Base-by-base conservation (phyloP, 768 basidiomycete species). In the Pilatotrama ljubarskyi region DNA sequence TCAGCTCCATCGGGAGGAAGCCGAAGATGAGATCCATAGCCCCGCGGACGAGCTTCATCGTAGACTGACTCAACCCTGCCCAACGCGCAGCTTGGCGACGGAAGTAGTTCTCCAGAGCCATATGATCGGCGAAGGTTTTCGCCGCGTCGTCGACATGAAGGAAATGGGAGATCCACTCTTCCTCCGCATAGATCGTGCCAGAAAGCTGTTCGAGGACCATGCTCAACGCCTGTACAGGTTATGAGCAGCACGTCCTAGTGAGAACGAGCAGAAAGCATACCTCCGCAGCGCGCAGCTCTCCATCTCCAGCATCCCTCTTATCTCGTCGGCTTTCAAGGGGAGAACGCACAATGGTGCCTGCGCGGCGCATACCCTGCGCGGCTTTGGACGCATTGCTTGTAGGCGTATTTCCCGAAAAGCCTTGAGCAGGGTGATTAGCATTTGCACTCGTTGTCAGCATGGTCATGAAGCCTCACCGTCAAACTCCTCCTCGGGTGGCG, bases 1-100 rank as follows among this genome's bases (percentile, higher is more conserved):
- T 92, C 61, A 98, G 58, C 70, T 96, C 95, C 1, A 80, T 78
- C 2, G 89, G 87, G 17, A 98, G 76, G 77, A 96, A 98, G 8
- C 95, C 94, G 72, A 98, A 98, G 52, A 98, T 94, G 52, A 96
- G 75, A 64, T 98, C 96, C 90, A 98, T 85, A 26, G 94, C 92
- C 2, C 88, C 87, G 18, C 93, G 85, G 29, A 95, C 83, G 9
- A 95, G 82, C 75, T 95, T 95, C 59, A 78, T 69, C 25, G 93
- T 94, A 7, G 84, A 74, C 54, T 81, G 80, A 59, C 84, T 85
- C 43, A 95, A 78, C 26, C 85, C 83, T 25, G 80, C 81, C 51
- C 84, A 78, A 25, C 91, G 80, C 6, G 88, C 79, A n/a, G 96
- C 96, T 70, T 98, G 93, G 48, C 96, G 79, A 24, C 93, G 82